phyloP scores from a whole-genome alignment of 2,329 filamentous ascomycete species.

The Microdochium nivale region DNA sequence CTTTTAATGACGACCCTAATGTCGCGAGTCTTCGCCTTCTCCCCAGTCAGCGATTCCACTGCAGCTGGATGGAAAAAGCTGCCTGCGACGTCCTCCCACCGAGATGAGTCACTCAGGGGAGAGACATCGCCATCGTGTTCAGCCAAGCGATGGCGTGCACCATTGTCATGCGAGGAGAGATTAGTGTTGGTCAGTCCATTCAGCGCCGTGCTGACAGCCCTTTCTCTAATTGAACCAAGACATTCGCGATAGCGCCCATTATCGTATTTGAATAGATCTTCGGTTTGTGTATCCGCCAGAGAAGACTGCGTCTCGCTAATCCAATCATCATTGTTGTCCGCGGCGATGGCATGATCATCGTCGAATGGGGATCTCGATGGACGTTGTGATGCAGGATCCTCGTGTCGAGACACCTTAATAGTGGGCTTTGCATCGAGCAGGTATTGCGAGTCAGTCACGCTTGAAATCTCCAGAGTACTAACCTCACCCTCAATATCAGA shows the following conservation, averaged over 20 bases:
- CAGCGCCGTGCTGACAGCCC: neutral
- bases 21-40: neutral
- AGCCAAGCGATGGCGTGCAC: neutral
- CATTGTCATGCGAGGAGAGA: neutral
- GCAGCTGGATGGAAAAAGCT: neutral
- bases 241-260: neutral
- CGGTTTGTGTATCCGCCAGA: neutral
- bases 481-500: constrained; percentile 4
- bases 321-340: neutral
- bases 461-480: constrained; percentile 4
- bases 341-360: neutral
- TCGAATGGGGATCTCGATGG: neutral
- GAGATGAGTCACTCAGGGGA: neutral
- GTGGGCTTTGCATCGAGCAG: constrained; percentile 14
- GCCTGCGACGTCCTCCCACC: neutral
- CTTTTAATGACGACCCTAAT: neutral
- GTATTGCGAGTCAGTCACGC: constrained; percentile 13
- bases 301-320: neutral
- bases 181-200: neutral
- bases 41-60: neutral
- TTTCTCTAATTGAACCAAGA: neutral
- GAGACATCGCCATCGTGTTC: neutral
- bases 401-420: neutral
- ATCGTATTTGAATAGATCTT: neutral
- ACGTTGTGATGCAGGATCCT: neutral